Conservation (phyloP, 495 filamentous ascomycete genomes). For the Astrothelium subdiscretum region DNA sequence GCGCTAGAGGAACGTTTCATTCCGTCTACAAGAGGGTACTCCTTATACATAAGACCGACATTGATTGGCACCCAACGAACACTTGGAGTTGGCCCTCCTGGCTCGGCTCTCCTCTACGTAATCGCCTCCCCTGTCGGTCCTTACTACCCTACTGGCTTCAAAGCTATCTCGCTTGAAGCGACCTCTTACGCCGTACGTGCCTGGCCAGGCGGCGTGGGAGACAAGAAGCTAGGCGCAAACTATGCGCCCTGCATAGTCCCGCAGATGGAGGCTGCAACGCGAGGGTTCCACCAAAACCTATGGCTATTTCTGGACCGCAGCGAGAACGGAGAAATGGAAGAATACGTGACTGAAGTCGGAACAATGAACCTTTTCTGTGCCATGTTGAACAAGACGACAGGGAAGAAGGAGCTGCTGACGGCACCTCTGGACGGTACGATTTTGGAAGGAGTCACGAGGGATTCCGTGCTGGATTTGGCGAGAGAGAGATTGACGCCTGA, state of each 20-base stretch:
- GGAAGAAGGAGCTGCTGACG: constrained; percentile 80
- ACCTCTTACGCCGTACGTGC: constrained; percentile 91
- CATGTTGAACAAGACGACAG: constrained; percentile 66
- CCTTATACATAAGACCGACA: constrained; percentile 86
- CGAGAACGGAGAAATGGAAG: constrained; percentile 72
- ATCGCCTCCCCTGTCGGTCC: constrained; percentile 96
- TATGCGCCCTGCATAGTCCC: constrained; percentile 94
- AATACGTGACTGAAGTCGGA: constrained; percentile 89
- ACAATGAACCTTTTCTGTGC: constrained; percentile 97
- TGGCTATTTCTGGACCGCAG: constrained; percentile 94
- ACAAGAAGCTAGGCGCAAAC: constrained; percentile 96
- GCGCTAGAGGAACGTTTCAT: constrained; percentile 81
- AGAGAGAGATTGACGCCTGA: constrained; percentile 68
- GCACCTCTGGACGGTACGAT: constrained; percentile 96
- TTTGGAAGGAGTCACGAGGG: constrained; percentile 83
- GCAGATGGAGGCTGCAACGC: constrained; percentile 75
- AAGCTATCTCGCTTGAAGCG: constrained; percentile 85
- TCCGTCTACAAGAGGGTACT: constrained; percentile 71
- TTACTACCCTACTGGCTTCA: constrained; percentile 97
- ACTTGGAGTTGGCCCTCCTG: constrained; percentile 80
- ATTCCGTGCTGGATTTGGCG: constrained; percentile 74
- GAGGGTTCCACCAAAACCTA: constrained; percentile 94
- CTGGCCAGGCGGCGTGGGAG: constrained; percentile 93
- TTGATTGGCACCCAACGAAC: constrained; percentile 95
- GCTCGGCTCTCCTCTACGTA: constrained; percentile 80